Evolutionary conservation across 108 stramenopile genomes (phyloP).

Genomic region (Discostella stelligeroides): DNA sequence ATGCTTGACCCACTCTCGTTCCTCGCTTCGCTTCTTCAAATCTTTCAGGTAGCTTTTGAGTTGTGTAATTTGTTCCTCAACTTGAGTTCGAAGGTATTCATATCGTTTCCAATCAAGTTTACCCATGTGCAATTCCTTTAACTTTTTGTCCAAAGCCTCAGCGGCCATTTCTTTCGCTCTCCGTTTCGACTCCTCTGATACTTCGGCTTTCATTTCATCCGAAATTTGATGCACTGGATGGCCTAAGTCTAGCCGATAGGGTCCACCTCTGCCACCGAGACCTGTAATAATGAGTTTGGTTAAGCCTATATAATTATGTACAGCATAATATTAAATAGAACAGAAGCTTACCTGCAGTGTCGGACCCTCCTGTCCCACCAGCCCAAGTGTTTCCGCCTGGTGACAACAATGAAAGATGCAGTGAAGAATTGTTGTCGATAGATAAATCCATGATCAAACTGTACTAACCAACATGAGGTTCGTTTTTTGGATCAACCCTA

Average conservation of each 20-base stretch:
- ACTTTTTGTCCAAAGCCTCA: conserved; percentile 66
- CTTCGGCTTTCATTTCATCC: conserved; percentile 84
- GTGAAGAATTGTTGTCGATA: not conserved
- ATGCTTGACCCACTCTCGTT: conserved; percentile 80
- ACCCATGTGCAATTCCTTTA: conserved; percentile 83
- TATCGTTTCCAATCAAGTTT: conserved; percentile 77
- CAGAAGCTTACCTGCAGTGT: conserved; percentile 80
- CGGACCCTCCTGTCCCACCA: conserved; percentile 88
- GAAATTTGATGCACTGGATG: conserved; percentile 88
- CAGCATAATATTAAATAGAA: too few relatives aligned
- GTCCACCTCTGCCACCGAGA: conserved; percentile 91
- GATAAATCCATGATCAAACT: not conserved
- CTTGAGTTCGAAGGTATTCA: conserved; percentile 50
- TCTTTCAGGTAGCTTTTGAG: conserved; percentile 61
- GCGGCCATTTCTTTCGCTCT: conserved; percentile 72
- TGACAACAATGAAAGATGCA: not conserved
- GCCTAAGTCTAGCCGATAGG: conserved; percentile 86
- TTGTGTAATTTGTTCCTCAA: conserved; percentile 61
- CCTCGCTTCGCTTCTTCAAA: conserved; percentile 56
- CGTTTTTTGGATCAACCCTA: conserved; percentile 71
- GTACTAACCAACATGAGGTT: conserved; percentile 57
- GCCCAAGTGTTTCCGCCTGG: conserved; percentile 90
- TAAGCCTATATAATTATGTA: too few relatives aligned
- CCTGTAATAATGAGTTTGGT: conserved; percentile 20
- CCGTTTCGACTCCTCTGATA: conserved; percentile 66